Evolutionary conservation across 768 basidiomycete species (phyloP), one percentile per base, ranked within the genome.

Genomic region (Boletus sp.): DNA sequence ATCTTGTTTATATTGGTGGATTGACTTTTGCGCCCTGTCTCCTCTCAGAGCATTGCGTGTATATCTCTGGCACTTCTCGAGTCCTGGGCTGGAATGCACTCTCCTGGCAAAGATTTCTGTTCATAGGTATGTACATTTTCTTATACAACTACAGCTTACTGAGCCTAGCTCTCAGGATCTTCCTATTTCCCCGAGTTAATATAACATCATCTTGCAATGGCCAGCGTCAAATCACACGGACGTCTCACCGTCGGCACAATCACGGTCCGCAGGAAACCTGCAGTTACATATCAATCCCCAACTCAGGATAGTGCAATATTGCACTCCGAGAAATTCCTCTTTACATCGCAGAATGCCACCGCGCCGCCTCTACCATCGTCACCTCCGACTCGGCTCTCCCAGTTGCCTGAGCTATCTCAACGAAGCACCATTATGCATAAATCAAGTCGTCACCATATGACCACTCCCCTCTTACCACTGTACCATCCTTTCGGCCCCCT

Each of bases 401-500:
- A 46, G 17, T 51, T 56, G 23, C 43, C 60, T 37, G 60, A 61
- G 53, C 46, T 46, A 17, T 51, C 59, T 34, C 53, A 50, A 45
- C 59, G 50, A 29, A 57, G 63, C 19, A 54, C 63, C 35, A 58
- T 47, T 19, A 33, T 51, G 5, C 57, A 55, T 14, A 63, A 54
- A 62, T 64, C 54, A 14, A 42, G 47, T 27, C 59, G 39, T 35
- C 56, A 43, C 23, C 62, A 68, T 50, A 70, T 72, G 59, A 64
- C 59, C 8, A 73, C 77, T 5, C 75, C 80, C 5, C 73, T 78
- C 27, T 74, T 88, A 37, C 84, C 87, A 21, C 69, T 88, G 42
- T 88, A 88, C 63, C 87, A 88, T 64, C 87, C 87, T 27, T 71
- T 82, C 32, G 85, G 85, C 3, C 66, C 69, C 10, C 74, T 88